Percentiles rank a stretch among this genome's conserved stretches.
phyloP scores from a whole-genome alignment of 495 filamentous ascomycete species.

The Pyrenula aspistea region DNA sequence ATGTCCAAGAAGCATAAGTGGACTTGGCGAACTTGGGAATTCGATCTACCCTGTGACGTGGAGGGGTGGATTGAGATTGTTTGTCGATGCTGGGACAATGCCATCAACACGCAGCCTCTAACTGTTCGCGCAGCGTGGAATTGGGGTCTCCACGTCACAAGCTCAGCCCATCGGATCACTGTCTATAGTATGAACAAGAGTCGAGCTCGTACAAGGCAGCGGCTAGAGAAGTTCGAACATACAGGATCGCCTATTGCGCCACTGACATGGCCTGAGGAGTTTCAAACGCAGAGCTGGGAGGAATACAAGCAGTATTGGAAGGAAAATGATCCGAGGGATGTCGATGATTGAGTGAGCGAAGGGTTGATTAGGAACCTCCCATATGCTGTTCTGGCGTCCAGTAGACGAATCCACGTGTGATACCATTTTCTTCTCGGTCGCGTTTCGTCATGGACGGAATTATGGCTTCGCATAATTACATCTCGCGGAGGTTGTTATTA shows the following conservation, averaged over 20 bases:
- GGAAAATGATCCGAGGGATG: constrained; percentile 35
- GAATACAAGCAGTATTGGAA: constrained; percentile 35
- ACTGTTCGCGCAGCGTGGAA: constrained; percentile 30
- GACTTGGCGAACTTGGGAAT: constrained; percentile 27
- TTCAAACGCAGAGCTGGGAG: constrained; percentile 30
- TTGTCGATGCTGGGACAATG: constrained; percentile 29
- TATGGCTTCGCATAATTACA: too few species aligned
- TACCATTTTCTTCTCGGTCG: too few species aligned
- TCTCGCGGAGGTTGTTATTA: too few species aligned
- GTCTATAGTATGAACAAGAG: constrained; percentile 51
- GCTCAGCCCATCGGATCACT: constrained; percentile 49
- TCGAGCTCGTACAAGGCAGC: constrained; percentile 29
- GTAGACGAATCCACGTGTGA: too few species aligned
- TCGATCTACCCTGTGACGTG: constrained; percentile 25
- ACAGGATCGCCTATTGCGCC: constrained; percentile 32
- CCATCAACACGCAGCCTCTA: constrained; percentile 28
- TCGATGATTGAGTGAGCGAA: constrained; percentile 26
- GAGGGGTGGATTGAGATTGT: constrained; percentile 34
- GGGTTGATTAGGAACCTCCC: too few species aligned
- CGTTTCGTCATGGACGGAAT: too few species aligned
- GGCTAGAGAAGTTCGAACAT: constrained; percentile 37
- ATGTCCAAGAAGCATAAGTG: constrained; percentile 24
- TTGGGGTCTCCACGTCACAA: constrained; percentile 57
- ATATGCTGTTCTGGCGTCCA: too few species aligned
- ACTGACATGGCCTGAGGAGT: constrained; percentile 34